Conservation (phyloP, 106 monocot genomes). For the Dioscorea alata region DNA sequence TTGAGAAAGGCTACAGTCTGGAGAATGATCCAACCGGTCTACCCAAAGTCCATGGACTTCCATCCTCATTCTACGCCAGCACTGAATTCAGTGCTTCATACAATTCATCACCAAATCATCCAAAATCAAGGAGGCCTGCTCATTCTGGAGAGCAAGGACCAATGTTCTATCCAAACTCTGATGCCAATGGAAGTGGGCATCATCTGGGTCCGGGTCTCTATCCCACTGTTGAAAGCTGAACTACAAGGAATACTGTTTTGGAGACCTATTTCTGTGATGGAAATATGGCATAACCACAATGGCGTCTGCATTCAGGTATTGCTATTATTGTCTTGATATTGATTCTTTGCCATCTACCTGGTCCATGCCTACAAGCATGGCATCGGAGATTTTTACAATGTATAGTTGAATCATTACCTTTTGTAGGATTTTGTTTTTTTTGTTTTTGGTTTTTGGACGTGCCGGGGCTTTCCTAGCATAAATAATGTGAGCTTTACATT, state of each 20-base stretch:
- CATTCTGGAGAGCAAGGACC: slow-evolving; percentile 70
- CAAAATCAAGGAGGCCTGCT: slow-evolving; percentile 43
- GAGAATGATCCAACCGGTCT: slow-evolving; percentile 62
- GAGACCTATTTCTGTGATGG: not conserved
- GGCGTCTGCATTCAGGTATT: too few relatives aligned
- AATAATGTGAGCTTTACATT: too few relatives aligned
- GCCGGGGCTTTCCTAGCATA: too few relatives aligned
- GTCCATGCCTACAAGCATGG: not conserved
- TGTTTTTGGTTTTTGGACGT: too few relatives aligned
- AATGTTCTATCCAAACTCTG: slow-evolving; percentile 20
- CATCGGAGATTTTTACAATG: not conserved
- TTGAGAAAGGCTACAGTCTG: slow-evolving; percentile 69
- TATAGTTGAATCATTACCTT: not conserved
- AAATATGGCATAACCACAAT: not conserved
- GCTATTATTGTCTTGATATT: not conserved
- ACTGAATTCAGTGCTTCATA: slow-evolving; percentile 32
- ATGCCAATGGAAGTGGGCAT: slow-evolving; percentile 32
- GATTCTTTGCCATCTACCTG: not conserved
- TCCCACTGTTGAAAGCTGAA: slow-evolving; percentile 20
- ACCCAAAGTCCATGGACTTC: slow-evolving; percentile 56
- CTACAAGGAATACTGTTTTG: not conserved
- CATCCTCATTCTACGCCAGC: slow-evolving; percentile 51
- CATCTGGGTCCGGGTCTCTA: slow-evolving; percentile 28
- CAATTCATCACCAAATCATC: slow-evolving; percentile 47
- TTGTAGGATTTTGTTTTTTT: not conserved